phyloP scores from a whole-genome alignment of 352 stramenopile species.

The Phytophthora uliginosa region DNA sequence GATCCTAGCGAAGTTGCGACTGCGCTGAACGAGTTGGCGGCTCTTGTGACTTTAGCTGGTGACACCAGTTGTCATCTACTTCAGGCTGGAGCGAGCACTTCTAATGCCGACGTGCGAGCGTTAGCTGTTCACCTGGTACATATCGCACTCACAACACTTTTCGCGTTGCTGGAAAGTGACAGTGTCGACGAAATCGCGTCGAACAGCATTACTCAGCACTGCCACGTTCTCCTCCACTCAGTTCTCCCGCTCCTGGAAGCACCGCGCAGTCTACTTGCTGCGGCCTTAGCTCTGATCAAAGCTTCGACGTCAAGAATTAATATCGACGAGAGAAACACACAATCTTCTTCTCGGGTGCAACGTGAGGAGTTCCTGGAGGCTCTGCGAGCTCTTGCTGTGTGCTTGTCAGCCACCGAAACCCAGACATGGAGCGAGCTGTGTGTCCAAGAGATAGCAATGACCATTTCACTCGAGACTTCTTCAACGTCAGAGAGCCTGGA shows the following conservation, averaged over 20 bases:
- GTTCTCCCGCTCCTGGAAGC: conserved; percentile 48
- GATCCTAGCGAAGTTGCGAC: conserved; percentile 8
- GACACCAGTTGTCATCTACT: conserved; percentile 37
- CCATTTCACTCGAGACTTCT: conserved; percentile 39
- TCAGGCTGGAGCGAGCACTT: conserved; percentile 8
- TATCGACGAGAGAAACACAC: conserved; percentile 4
- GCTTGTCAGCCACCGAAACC: conserved; percentile 39
- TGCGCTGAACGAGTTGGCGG: conserved; percentile 30
- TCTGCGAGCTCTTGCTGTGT: conserved; percentile 34
- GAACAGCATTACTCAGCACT: conserved; percentile 44
- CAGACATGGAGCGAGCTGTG: conserved; percentile 68
- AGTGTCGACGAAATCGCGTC: conserved; percentile 23
- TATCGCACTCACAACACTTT: conserved; percentile 30
- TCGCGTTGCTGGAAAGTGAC: conserved; percentile 24
- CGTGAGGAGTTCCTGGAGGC: conserved; percentile 23
- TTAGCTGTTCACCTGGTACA: conserved; percentile 42
- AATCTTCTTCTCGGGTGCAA: neutral
- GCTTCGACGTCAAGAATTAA: conserved; percentile 13
- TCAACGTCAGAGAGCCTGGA: conserved; percentile 8
- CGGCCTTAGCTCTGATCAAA: conserved; percentile 24
- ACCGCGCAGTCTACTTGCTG: conserved; percentile 23
- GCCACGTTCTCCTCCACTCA: conserved; percentile 62
- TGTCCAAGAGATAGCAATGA: conserved; percentile 62
- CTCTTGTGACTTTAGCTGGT: conserved; percentile 36
- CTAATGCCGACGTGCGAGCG: conserved; percentile 18